A percentile compares a stretch with the other conserved stretches of the same genome.
Conservation (phyloP, 108 stramenopile genomes). For the Asterionellopsis glacialis region DNA sequence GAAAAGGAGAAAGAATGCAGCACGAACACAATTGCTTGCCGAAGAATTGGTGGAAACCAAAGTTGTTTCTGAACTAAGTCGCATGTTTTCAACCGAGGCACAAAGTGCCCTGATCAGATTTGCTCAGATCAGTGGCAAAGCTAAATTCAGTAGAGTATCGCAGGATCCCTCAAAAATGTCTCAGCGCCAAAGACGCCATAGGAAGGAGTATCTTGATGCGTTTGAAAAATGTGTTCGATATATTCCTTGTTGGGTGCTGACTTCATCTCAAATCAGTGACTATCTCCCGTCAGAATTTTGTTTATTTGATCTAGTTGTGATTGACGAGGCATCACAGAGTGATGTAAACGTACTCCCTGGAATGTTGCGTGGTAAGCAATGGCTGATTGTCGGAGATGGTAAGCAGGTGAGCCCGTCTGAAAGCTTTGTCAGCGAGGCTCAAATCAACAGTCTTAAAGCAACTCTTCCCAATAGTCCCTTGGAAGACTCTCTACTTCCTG, state of each 20-base stretch:
- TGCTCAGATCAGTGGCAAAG: constrained; percentile 51
- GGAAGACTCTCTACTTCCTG: constrained; percentile 39
- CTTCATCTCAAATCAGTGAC: constrained; percentile 53
- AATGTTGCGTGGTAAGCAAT: constrained; percentile 59
- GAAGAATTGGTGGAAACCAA: constrained; percentile 44
- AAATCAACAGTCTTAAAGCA: constrained; percentile 38
- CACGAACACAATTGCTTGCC: constrained; percentile 19
- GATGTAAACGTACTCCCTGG: constrained; percentile 52
- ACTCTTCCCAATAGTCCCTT: constrained; percentile 42
- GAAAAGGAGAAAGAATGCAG: constrained; percentile 13
- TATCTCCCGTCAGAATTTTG: constrained; percentile 50
- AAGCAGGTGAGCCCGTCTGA: constrained; percentile 64
- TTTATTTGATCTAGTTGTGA: constrained; percentile 56
- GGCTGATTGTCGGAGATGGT: constrained; percentile 72
- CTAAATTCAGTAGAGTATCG: constrained; percentile 36
- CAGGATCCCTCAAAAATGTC: constrained; percentile 45
- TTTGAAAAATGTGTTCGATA: constrained; percentile 54
- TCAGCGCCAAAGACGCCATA: constrained; percentile 44
- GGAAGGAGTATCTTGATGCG: constrained; percentile 52
- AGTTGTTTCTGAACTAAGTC: constrained; percentile 34
- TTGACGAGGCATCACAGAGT: constrained; percentile 63
- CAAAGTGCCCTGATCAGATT: constrained; percentile 50
- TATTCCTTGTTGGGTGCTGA: constrained; percentile 68
- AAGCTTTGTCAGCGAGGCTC: constrained; percentile 49
- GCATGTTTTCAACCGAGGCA: constrained; percentile 48